Evolutionary conservation across 345 rosid species (phyloP), one percentile per base, ranked within the genome.

Genomic region (Lepidium aucheri): DNA sequence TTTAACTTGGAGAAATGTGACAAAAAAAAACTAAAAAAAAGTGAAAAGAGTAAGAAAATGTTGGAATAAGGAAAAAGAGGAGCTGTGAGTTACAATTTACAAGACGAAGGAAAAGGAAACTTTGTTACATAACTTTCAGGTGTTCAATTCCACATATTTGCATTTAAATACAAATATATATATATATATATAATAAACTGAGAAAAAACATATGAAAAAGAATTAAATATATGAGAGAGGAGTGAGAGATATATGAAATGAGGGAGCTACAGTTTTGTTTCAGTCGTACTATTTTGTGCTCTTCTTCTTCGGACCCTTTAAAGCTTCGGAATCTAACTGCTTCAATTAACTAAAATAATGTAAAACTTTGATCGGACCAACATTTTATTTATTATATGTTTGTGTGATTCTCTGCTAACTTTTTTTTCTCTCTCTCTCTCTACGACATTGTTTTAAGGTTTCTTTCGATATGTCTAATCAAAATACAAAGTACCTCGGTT

Each of bases 271-370:
- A 74, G 77, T 74, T 67, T 44, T 4, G 73, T 67, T 74, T 38
- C 63, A 60, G 73, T 63, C 73, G 77, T 74, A 74, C 73, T 60
- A 53, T 67, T 67, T 74, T 74, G 77, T 74, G 77, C 22, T 74
- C 59, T 74, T 74, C 77, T 74, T 40, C 68, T 74, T 60, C 73
- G 77, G 77, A 74, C 59, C 51, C 72, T 51, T 73, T 67, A 36
- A 73, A 59, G 58, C 43, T 30, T 67, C 69, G 4, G 77, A 74
- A 74, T 74, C 77, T 60, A 60, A 60, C 68, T 67, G 72, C 59
- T 67, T 60, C 67, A 58, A 72, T 60, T 68, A 60, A n/a, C 66
- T 53, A 65, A 65, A 73, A 73, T 33, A 3, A 65, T 64, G 65
- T 17, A 46, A 46, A 34, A 9, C 15, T 55, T 32, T 63, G 44